phyloP scores from a whole-genome alignment of 306 rosid species.

The Calophaca sinica region DNA sequence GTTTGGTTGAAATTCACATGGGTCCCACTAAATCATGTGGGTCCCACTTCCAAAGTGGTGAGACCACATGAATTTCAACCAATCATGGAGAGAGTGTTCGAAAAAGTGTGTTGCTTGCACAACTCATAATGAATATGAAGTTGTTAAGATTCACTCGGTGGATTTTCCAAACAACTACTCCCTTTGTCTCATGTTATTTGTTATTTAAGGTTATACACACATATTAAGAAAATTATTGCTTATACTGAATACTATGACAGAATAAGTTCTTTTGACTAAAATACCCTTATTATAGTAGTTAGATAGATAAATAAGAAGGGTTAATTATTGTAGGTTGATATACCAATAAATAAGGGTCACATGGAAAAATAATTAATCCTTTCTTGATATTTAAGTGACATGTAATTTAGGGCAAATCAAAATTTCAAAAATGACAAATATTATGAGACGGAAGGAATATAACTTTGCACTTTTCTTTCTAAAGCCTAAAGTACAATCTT shows the following conservation, averaged over 20 bases:
- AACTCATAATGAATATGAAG: no score
- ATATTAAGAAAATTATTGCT: neutral
- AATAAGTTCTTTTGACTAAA: neutral
- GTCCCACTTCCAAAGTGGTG: no score
- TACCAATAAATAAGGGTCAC: neutral
- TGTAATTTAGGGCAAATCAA: neutral
- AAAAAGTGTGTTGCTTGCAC: no score
- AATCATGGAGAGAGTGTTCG: no score
- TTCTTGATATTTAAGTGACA: neutral
- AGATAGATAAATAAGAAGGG: neutral
- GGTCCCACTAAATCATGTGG: no score
- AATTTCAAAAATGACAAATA: neutral
- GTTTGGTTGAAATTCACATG: no score
- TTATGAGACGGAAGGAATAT: neutral
- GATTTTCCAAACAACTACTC: neutral
- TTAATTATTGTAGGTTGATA: slow-evolving; percentile 12
- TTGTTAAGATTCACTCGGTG: neutral
- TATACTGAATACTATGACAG: neutral
- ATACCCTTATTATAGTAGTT: neutral
- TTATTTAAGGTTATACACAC: no score
- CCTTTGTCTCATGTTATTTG: neutral
- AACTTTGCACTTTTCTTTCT: neutral
- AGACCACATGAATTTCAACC: no score
- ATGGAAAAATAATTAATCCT: neutral
- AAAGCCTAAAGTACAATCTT: neutral